Base-by-base conservation (phyloP, 768 basidiomycete species). In the Rhodotorula paludigena region DNA sequence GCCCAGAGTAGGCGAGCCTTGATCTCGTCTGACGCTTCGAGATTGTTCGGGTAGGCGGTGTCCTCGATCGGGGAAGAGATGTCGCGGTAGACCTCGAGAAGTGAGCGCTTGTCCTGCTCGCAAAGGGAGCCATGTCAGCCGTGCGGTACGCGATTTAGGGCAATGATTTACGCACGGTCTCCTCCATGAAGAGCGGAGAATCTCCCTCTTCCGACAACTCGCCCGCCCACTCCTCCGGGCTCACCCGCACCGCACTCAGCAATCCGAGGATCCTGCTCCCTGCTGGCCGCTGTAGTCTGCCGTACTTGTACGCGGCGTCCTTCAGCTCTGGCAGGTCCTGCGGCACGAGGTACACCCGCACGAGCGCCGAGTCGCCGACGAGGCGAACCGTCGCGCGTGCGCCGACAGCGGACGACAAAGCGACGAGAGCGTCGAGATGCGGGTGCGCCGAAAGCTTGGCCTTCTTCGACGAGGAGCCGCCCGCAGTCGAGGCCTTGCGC, bases 61-160 rank as follows among this genome's bases (percentile, higher is more conserved):
- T 62, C 64, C 48, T 39, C 33, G 4, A 41, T 6, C 0, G 71
- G 71, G 5, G 60, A 49, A 5, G 56, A 52, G 38, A 73, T 48
- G n/a, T 39, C 45, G 28, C 55, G 64, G 47, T 72, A 75, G 20
- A 75, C 41, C 44, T 75, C 74, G 39, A 73, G 68, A 2, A 75
- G 53, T 15, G 69, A 69, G 10, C 63, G 48, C n/a, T 18, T 25
- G 52, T 59, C 56, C 68, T 66, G 55, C 8, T 11, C 2, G 41
- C 16, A n/a, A 18, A 3, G 12, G 0, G 15, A 18, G n/a, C 1
- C 57, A 9, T 7, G 18, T 25, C 7, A 36, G 39, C 32, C 2
- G 20, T 1, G 5, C 15, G 3, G 30, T 20, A 12, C 12, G 8
- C 6, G 21, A 20, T 2, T 21, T 1, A 5, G 48, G 30, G 14